Evolutionary conservation across 2,329 filamentous ascomycete genomes (phyloP).

Genomic region (Dactylonectria macrodidyma): DNA sequence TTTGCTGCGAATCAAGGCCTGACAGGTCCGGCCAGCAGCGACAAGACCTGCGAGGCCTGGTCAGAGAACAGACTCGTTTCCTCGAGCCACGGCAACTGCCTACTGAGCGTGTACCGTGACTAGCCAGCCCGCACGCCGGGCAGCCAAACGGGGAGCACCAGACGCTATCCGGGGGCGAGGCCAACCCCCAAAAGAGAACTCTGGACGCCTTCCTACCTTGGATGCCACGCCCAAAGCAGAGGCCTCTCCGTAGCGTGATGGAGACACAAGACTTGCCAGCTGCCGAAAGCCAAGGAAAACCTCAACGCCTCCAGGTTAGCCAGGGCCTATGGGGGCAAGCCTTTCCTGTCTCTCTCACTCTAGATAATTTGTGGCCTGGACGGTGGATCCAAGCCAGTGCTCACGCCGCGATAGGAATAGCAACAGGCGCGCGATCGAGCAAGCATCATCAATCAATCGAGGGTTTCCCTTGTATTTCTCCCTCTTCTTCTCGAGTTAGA

Average conservation of each 20-base stretch:
- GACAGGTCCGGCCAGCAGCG: slow-evolving; percentile 10
- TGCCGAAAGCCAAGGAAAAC: slow-evolving; percentile 17
- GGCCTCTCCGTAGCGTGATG: background rate
- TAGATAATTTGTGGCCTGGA: slow-evolving; percentile 7
- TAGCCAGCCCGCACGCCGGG: background rate
- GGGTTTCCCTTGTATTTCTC: slow-evolving; percentile 4
- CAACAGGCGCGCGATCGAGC: slow-evolving; percentile 18
- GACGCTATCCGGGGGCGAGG: background rate
- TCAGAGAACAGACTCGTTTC: slow-evolving; percentile 6
- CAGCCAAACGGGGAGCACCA: background rate
- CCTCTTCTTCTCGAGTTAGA: background rate
- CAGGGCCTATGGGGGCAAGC: background rate
- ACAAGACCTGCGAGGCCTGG: slow-evolving; percentile 1
- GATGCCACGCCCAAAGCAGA: slow-evolving; percentile 7
- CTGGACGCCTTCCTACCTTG: background rate
- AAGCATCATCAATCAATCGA: slow-evolving; percentile 7
- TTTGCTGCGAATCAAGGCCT: slow-evolving; percentile 22
- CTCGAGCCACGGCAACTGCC: slow-evolving; percentile 1
- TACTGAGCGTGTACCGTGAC: background rate
- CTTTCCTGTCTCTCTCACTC: slow-evolving; percentile 9
- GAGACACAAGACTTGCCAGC: background rate
- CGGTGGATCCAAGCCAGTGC: slow-evolving; percentile 20
- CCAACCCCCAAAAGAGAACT: slow-evolving; percentile 4
- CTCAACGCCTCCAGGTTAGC: slow-evolving; percentile 11
- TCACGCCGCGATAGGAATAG: slow-evolving; percentile 34